Percentiles rank a stretch among this genome's conserved stretches.
Evolutionary conservation across 2,329 filamentous ascomycete species (phyloP).

Genomic region (Colletotrichum lini): DNA sequence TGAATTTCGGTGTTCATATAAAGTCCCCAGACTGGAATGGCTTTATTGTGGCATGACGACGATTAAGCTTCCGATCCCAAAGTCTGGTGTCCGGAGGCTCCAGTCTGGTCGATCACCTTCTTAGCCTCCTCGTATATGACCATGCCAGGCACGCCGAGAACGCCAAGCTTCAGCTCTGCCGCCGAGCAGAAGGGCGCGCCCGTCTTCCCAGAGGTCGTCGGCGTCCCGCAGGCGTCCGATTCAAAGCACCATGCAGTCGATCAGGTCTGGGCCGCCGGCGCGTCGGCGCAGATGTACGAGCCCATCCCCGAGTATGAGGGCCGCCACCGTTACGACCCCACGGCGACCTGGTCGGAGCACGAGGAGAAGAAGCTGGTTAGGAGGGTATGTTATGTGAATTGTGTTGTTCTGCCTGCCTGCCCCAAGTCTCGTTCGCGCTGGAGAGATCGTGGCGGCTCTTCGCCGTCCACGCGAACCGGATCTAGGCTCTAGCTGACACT

Average conservation of each 20-base stretch:
- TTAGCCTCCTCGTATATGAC: not conserved
- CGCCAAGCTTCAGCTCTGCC: slow-evolving; percentile 22
- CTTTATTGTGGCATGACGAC: not conserved
- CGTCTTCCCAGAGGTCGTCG: not conserved
- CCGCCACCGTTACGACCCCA: slow-evolving; percentile 70
- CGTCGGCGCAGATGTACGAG: slow-evolving; percentile 54
- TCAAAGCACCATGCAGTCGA: slow-evolving; percentile 8
- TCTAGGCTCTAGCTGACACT: not conserved
- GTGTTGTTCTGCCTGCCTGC: too few species aligned
- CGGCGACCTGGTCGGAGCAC: slow-evolving; percentile 68
- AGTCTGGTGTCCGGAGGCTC: not conserved
- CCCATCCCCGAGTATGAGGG: slow-evolving; percentile 71
- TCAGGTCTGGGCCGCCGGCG: slow-evolving; percentile 31
- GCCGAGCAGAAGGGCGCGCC: not conserved
- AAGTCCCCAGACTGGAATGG: not conserved
- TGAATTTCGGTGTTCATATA: not conserved
- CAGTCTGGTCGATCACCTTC: not conserved
- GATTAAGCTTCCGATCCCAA: not conserved
- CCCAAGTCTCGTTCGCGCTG: too few species aligned
- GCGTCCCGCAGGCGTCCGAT: not conserved
- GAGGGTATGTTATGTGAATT: slow-evolving; percentile 56
- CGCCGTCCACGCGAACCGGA: too few species aligned
- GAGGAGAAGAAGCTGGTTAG: slow-evolving; percentile 70
- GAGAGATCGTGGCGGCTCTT: too few species aligned
- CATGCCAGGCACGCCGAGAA: slow-evolving; percentile 22